Conservation (phyloP, 257 asterid species). For the Nicotiana tabacum region DNA sequence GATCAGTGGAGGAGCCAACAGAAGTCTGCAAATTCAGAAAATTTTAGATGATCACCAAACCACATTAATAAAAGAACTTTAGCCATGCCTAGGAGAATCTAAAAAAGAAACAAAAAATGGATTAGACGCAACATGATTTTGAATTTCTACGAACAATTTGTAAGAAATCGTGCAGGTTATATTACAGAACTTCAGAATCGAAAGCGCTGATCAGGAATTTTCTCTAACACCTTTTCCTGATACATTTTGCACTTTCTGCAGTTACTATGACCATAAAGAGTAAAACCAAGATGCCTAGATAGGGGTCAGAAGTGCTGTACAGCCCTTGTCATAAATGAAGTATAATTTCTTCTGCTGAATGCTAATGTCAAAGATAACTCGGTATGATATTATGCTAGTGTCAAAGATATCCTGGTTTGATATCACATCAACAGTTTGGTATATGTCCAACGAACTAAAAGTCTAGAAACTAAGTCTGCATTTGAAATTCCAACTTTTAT, state of each 20-base stretch:
- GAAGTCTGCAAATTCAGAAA: conserved; percentile 59
- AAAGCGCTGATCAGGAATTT: not conserved
- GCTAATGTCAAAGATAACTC: not conserved
- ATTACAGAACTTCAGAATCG: not conserved
- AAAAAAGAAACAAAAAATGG: not conserved
- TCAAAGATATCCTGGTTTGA: not conserved
- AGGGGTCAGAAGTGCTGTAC: not conserved
- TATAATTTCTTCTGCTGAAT: not conserved
- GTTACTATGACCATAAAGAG: not conserved
- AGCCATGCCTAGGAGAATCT: not conserved
- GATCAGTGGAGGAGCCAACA: conserved; percentile 89
- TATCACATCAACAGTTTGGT: not conserved
- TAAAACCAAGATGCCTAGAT: not conserved
- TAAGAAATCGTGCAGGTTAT: not conserved
- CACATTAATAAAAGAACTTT: not conserved
- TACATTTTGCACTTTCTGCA: not conserved
- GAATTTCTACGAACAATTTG: not conserved
- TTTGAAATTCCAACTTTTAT: not conserved
- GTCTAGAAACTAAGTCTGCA: not conserved
- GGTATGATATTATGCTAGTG: not conserved
- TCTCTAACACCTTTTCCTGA: not conserved
- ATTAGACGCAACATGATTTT: not conserved
- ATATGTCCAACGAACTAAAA: not conserved
- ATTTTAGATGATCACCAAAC: conserved; percentile 10
- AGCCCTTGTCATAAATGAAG: not conserved